These are phyloP conservation scores for Saturnispora sekii DNA, from an alignment of 805 yeast species.

Conservation along the genomic window DNA sequence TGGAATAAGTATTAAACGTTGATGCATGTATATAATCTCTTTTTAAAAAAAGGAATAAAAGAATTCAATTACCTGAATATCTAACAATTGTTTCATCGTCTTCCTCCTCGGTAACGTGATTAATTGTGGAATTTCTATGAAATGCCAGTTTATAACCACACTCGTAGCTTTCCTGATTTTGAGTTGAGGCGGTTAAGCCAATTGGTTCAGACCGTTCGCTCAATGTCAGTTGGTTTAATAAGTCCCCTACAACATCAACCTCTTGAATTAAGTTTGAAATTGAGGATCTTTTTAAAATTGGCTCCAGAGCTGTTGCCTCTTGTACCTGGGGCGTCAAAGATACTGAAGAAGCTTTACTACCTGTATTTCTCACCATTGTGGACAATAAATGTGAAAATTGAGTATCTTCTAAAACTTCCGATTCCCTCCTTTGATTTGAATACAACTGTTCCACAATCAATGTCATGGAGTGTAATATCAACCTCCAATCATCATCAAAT, in stretches of 20 bases:
- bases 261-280: neutral
- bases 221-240: too few relatives aligned
- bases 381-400: too few relatives aligned
- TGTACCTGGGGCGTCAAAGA: neutral
- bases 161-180: neutral
- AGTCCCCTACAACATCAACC: neutral
- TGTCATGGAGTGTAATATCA: constrained; percentile 2
- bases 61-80: neutral
- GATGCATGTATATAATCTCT: neutral
- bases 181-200: neutral
- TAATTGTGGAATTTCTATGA: neutral
- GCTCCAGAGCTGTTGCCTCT: neutral
- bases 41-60: constrained; percentile 3
- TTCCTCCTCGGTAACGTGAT: neutral
- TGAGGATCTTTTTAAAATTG: neutral
- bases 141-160: neutral
- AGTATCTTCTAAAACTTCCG: neutral
- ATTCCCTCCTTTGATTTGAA: neutral
- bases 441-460: constrained; percentile 1
- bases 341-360: too few relatives aligned
- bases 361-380: too few relatives aligned
- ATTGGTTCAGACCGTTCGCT: neutral
- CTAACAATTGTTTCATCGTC: neutral
- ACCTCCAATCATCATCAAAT: constrained; percentile 3
- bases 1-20: constrained; percentile 52